Conservation (phyloP, 176 grass and related monocot genomes). For the Chloris gayana region DNA sequence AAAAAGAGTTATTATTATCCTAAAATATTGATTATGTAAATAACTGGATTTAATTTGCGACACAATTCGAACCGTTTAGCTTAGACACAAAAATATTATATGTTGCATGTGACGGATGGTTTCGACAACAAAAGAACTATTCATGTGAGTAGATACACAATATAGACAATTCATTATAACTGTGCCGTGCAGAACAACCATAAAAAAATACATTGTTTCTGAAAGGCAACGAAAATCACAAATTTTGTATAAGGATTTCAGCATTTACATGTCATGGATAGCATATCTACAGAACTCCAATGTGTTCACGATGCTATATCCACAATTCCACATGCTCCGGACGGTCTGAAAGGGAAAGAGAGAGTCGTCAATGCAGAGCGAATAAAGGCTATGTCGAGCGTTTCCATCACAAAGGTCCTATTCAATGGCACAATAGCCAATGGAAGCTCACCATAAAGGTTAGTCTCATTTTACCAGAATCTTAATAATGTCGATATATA, state of each 20-base stretch:
- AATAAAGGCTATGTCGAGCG: background rate
- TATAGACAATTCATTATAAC: background rate
- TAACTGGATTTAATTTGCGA: too few relatives aligned
- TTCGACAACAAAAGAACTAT: too few relatives aligned
- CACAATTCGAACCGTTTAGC: too few relatives aligned
- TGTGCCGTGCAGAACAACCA: too few relatives aligned
- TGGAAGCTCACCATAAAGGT: background rate
- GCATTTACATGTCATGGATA: background rate
- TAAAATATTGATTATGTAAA: too few relatives aligned
- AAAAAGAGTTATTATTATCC: too few relatives aligned
- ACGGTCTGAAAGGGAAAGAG: background rate
- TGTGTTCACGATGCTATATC: background rate
- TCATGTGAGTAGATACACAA: too few relatives aligned
- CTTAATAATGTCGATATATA: too few relatives aligned
- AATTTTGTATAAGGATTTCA: background rate
- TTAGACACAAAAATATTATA: too few relatives aligned
- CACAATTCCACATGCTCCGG: background rate
- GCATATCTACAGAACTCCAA: background rate
- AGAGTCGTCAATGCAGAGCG: background rate
- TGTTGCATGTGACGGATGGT: too few relatives aligned
- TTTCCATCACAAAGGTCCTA: background rate
- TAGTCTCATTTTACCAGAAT: background rate
- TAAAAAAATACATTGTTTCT: background rate
- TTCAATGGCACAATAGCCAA: background rate
- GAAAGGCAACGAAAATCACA: background rate